A percentile compares a stretch with the other conserved stretches of the same genome.
Conservation (phyloP, 2,329 filamentous ascomycete genomes). For the Monosporascus cannonballus region DNA sequence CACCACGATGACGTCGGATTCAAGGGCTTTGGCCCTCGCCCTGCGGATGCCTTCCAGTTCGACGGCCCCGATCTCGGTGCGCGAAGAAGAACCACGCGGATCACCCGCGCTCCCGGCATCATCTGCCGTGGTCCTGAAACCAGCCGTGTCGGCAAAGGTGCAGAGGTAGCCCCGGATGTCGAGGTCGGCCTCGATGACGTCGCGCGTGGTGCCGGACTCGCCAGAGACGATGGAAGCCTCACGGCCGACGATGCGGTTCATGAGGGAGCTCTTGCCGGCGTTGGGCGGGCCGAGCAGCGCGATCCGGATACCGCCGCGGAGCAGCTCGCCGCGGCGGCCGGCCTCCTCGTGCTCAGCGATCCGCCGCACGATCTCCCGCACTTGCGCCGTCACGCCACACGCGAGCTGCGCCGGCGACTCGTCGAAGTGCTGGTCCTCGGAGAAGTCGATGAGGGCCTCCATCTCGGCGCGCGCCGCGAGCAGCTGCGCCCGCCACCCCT, state of each 20-base stretch:
- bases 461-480: conserved; percentile 82
- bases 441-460: conserved; percentile 94
- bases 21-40: conserved; percentile 71
- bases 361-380: conserved; percentile 52
- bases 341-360: conserved; percentile 69
- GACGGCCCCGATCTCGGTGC: conserved; percentile 56
- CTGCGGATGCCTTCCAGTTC: conserved; percentile 88
- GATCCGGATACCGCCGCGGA: conserved; percentile 79
- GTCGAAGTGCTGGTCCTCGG: conserved; percentile 95
- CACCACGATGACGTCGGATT: conserved; percentile 80
- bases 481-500: conserved; percentile 71
- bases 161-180: conserved; percentile 88
- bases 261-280: conserved; percentile 86
- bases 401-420: conserved; percentile 72
- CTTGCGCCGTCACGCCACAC: conserved; percentile 59
- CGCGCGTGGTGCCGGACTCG: conserved; percentile 88
- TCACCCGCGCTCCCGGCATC: conserved; percentile 8
- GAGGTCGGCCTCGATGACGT: conserved; percentile 86
- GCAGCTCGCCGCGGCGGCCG: conserved; percentile 73
- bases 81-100: too few species aligned
- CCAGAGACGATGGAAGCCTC: conserved; percentile 93
- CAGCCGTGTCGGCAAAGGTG: conserved; percentile 92
- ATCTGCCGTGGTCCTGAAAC: conserved; percentile 53
- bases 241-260: conserved; percentile 83
- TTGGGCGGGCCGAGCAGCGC: conserved; percentile 89